Evolutionary conservation across 164 flowering plant species (phyloP), one percentile per base, ranked within the genome.

Genomic region (Magnolia kwangsiensis): DNA sequence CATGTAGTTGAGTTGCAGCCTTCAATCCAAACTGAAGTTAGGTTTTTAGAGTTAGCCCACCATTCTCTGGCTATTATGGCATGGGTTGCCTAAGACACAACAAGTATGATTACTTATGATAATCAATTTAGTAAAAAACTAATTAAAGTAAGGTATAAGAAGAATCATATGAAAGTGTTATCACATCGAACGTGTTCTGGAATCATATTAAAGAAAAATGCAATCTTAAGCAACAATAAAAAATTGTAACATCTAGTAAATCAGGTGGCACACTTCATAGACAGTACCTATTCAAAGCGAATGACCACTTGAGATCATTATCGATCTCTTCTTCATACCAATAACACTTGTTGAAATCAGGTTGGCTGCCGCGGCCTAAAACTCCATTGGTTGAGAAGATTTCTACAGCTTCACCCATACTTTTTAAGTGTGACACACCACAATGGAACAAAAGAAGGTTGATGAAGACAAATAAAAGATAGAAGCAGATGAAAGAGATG

Each of bases 301-400:
- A 94, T 51, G 94, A 91, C 97, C 94, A 91, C 80, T 90, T 91
- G 82, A 94, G 93, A 81, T 94, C 82, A 7, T 83, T 87, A 68
- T 91, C 92, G 51, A 94, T 85, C 73, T 83, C 84, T 82, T 94
- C 98, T 77, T 94, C 98, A 74, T 79, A 94, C 98, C 98, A 94
- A 66, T 75, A 78, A 75, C 79, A 77, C 23, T 79, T 50, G 29
- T 76, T n/a, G 8, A 73, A 55, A 72, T 64, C 63, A 6, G 65
- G 69, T 49, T 58, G 23, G 9, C 69, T 75, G 68, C 8, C 7
- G 3, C 72, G 14, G 16, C 58, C 49, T 8, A 7, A 16, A 45
- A 13, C 23, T 14, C 27, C 55, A 11, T 8, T 7, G 2, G 68
- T 9, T 14, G 9, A 66, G 37, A 82, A 69, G 63, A 89, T 63